A percentile compares a stretch with the other conserved stretches of the same genome.
These are phyloP conservation scores for Penicillium longicatenatum DNA, from an alignment of 495 filamentous ascomycete genomes.

Conservation along the genomic window DNA sequence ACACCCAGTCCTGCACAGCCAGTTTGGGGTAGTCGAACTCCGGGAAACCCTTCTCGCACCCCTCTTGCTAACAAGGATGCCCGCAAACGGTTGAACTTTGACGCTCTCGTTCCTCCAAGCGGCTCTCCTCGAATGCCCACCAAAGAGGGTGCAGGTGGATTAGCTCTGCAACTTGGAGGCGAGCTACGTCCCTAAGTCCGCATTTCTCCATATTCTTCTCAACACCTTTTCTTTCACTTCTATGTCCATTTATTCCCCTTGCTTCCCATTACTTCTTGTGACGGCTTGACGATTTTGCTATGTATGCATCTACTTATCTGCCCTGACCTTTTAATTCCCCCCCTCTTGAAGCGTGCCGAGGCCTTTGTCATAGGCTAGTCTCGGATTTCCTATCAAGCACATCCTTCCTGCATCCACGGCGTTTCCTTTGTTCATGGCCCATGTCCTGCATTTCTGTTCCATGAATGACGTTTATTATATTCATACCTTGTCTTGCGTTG, in stretches of 20 bases:
- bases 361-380: background rate
- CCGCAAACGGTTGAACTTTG: conserved; percentile 67
- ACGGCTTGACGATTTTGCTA: conserved; percentile 37
- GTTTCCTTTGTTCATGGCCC: conserved; percentile 4
- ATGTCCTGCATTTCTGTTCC: background rate
- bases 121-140: conserved; percentile 31
- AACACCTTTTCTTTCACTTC: conserved; percentile 19
- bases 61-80: conserved; percentile 57
- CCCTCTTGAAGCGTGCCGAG: background rate
- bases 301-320: conserved; percentile 22
- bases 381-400: background rate
- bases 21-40: conserved; percentile 66
- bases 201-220: background rate
- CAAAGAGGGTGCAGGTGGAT: conserved; percentile 34
- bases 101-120: conserved; percentile 59
- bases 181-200: conserved; percentile 42
- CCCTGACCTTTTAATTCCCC: background rate
- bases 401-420: conserved; percentile 3
- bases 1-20: conserved; percentile 93
- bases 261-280: conserved; percentile 7
- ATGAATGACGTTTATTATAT: conserved; percentile 2
- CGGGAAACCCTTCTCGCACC: conserved; percentile 59
- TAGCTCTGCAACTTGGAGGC: conserved; percentile 46
- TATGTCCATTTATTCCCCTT: conserved; percentile 18
- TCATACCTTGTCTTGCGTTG: background rate